phyloP scores from a whole-genome alignment of 441 rosid genomes.

The Euphorbia schlechtendalii region DNA sequence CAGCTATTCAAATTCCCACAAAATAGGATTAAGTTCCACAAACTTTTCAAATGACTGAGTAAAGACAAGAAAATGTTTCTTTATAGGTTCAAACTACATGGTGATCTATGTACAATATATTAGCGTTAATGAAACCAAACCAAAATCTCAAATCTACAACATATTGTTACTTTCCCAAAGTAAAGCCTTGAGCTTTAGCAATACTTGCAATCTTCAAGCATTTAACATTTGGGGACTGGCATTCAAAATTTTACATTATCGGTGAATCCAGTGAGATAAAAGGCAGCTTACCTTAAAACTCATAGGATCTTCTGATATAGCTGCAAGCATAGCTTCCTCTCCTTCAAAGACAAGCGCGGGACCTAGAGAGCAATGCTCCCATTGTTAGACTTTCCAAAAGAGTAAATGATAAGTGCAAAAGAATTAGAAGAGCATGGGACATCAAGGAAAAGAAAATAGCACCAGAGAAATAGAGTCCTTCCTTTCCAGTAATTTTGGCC shows the following conservation, averaged over 20 bases:
- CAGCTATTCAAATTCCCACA: not conserved
- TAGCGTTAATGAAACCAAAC: not conserved
- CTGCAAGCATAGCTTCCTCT: slow-evolving; percentile 85
- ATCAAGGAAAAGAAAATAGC: slow-evolving; percentile 12
- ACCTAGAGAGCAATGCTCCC: slow-evolving; percentile 40
- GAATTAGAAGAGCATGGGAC: slow-evolving; percentile 1
- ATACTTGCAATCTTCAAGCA: not conserved
- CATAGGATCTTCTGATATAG: slow-evolving; percentile 73
- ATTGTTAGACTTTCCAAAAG: slow-evolving; percentile 1
- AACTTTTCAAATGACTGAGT: not conserved
- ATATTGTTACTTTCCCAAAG: not conserved
- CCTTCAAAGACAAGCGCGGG: slow-evolving; percentile 98
- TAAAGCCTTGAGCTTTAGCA: not conserved
- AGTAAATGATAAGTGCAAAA: slow-evolving; percentile 1
- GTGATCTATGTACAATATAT: not conserved
- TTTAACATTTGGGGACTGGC: not conserved
- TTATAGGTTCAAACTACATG: not conserved
- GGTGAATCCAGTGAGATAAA: not conserved
- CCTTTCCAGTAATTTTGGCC: slow-evolving; percentile 98
- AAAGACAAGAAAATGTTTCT: not conserved
- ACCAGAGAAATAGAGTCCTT: slow-evolving; percentile 93
- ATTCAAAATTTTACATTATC: not conserved
- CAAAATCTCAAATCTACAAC: not conserved
- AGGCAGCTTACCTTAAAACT: slow-evolving; percentile 58
- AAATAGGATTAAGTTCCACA: not conserved